Evolutionary conservation across 768 basidiomycete genomes (phyloP).

Genomic region (Amanita molliuscula): DNA sequence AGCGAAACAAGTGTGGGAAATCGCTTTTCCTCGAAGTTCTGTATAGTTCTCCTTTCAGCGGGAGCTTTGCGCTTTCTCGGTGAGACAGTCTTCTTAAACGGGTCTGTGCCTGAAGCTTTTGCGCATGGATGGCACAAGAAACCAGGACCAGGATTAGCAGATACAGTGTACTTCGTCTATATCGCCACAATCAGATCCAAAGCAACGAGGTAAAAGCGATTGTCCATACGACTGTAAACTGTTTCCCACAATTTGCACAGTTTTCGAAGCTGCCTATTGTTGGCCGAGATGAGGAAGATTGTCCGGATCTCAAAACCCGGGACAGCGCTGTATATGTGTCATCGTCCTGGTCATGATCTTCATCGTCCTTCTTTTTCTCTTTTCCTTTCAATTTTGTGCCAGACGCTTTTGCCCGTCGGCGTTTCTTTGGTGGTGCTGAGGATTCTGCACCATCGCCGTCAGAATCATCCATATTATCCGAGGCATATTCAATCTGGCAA

Average conservation of each 20-base stretch:
- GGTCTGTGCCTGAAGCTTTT: constrained; percentile 67
- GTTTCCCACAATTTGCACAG: constrained; percentile 74
- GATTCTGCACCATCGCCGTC: constrained; percentile 20
- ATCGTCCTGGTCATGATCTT: constrained; percentile 48
- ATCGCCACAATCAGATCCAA: not conserved
- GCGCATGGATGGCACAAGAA: constrained; percentile 82
- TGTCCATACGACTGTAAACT: constrained; percentile 76
- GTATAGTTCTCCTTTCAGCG: constrained; percentile 57
- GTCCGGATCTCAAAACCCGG: constrained; percentile 31
- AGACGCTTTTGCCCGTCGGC: constrained; percentile 40
- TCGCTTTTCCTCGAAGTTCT: constrained; percentile 58
- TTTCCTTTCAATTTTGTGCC: constrained; percentile 28
- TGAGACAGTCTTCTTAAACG: constrained; percentile 70
- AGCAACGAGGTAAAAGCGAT: not conserved
- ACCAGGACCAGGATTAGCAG: constrained; percentile 59
- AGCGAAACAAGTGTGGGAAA: constrained; percentile 65
- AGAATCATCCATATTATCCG: constrained; percentile 66
- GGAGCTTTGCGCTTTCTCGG: constrained; percentile 54
- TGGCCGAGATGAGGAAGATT: constrained; percentile 35
- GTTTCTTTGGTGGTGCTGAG: constrained; percentile 37
- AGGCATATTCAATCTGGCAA: constrained; percentile 37
- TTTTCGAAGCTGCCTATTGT: constrained; percentile 69
- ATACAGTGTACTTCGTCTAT: constrained; percentile 82
- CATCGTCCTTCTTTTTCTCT: constrained; percentile 35
- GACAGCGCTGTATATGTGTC: constrained; percentile 61